Evolutionary conservation across 2,329 filamentous ascomycete genomes (phyloP), one percentile per base, ranked within the genome.

Genomic region (Cryphonectria naterciae): DNA sequence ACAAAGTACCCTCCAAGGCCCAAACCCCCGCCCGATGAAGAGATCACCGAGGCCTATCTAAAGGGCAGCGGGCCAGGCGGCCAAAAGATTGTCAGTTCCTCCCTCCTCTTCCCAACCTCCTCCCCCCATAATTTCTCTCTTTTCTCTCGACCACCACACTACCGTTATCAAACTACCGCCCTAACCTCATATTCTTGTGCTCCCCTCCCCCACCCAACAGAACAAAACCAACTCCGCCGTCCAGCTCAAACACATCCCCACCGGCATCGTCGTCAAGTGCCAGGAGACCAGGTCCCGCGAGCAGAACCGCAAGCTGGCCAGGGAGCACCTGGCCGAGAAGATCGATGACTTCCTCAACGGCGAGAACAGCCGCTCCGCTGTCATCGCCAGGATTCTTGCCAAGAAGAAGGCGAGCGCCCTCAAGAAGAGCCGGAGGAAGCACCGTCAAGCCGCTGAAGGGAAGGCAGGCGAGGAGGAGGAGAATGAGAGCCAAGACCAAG

Each of bases 161-260:
- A 3, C 19, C 17, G 8, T 46, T 8, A 49, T 6, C 46, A 22
- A 43, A 49, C 39, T 15, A 13, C 11, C 5, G n/a, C n/a, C 10
- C 52, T 39, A 5, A 43, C 62, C 19, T 13, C n/a, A 43, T 19
- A n/a, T 15, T 11, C 10, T 10, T 54, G 49, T 25, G n/a, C 39
- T 28, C 49, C 8, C 28, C 1, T 1, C 1, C n/a, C 8, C 37
- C 17, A 1, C 19, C 8, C 37, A 15, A 65, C 73, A 91, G 92
- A 99, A 99, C 83, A 99, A 99, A 89, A 99, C 96, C 37, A 94
- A 91, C 74, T 98, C 93, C 0, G 95, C 95, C 52, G 95, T 98
- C 2, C 96, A 99, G 80, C 86, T 99, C 49, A 96, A 92, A 75
- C 96, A 99, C 80, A 83, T 92, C 22, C 94, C 95, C 7, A 97